These are phyloP conservation scores for Knoxdaviesia proteae DNA, from an alignment of 2,329 filamentous ascomycete species.

Conservation along the genomic window DNA sequence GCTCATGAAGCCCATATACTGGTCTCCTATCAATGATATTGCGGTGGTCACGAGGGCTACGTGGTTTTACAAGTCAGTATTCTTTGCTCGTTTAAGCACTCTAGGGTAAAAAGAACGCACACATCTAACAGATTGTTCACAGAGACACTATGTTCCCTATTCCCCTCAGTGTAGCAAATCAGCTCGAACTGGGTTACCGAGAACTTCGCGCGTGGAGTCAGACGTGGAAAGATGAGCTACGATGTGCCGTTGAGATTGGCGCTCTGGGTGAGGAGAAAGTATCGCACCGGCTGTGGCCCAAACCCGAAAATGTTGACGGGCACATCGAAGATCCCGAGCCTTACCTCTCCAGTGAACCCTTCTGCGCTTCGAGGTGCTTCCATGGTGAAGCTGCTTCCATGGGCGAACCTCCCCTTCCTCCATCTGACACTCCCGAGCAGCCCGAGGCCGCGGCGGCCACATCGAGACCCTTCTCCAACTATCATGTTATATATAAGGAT, in stretches of 20 bases:
- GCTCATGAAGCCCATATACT: slow-evolving; percentile 93
- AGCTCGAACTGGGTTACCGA: slow-evolving; percentile 74
- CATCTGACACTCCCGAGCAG: slow-evolving; percentile 4
- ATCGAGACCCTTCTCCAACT: slow-evolving; percentile 43
- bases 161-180: slow-evolving; percentile 69
- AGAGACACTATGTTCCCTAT: slow-evolving; percentile 79
- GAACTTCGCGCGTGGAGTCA: slow-evolving; percentile 76
- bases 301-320: slow-evolving; percentile 9
- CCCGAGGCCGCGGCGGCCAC: slow-evolving; percentile 17
- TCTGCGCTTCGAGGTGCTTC: slow-evolving; percentile 39
- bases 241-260: slow-evolving; percentile 77
- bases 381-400: slow-evolving; percentile 36
- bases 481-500: slow-evolving; percentile 76
- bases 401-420: slow-evolving; percentile 16
- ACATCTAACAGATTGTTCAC: background rate
- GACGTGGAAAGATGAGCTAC: slow-evolving; percentile 81
- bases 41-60: slow-evolving; percentile 67
- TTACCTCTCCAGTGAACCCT: slow-evolving; percentile 29
- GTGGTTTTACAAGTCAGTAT: slow-evolving; percentile 67
- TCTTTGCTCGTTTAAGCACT: background rate
- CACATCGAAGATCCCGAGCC: slow-evolving; percentile 11
- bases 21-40: slow-evolving; percentile 82
- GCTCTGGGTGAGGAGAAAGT: slow-evolving; percentile 83
- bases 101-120: slow-evolving; percentile 5
- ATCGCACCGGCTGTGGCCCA: slow-evolving; percentile 62